A percentile compares a stretch with the other conserved stretches of the same genome.
These are phyloP conservation scores for Fusarium albosuccineum DNA, from an alignment of 2,329 filamentous ascomycete genomes.

Conservation along the genomic window DNA sequence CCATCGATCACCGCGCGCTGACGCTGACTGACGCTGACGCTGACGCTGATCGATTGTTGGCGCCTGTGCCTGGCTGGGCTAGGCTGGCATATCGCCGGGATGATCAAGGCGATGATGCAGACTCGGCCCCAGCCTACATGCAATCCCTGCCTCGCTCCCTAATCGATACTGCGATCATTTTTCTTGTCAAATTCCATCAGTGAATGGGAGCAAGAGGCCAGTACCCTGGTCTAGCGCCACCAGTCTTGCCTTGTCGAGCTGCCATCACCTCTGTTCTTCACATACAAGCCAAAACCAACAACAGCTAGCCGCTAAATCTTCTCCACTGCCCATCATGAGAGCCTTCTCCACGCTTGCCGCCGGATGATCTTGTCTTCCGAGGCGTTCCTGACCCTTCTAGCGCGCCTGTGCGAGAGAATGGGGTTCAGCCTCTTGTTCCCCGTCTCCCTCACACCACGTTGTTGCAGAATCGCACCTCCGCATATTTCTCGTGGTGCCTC, in stretches of 20 bases:
- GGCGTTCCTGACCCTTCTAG: conserved; percentile 39
- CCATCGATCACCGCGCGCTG: conserved; percentile 36
- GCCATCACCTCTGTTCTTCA: neutral
- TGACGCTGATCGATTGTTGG: conserved; percentile 35
- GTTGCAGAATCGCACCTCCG: conserved; percentile 29
- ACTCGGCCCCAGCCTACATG: conserved; percentile 4
- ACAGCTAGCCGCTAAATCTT: conserved; percentile 13
- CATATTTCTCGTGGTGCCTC: conserved; percentile 11
- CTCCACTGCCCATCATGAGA: conserved; percentile 35
- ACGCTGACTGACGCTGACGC: conserved; percentile 41
- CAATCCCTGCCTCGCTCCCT: conserved; percentile 13
- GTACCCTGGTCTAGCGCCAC: conserved; percentile 1
- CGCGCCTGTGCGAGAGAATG: conserved; percentile 33
- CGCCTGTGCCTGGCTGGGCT: conserved; percentile 29
- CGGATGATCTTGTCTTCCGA: conserved; percentile 33
- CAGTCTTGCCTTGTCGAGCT: conserved; percentile 1
- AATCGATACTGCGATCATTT: conserved; percentile 10
- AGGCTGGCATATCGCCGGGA: conserved; percentile 16
- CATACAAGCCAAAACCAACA: conserved; percentile 10
- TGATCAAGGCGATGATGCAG: conserved; percentile 21
- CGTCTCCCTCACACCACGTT: conserved; percentile 28
- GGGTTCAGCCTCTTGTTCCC: conserved; percentile 21
- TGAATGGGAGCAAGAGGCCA: conserved; percentile 2
- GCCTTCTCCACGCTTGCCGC: conserved; percentile 43
- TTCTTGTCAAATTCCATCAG: conserved; percentile 1